Percentiles rank a stretch among this genome's conserved stretches.
Evolutionary conservation across 371 early-diverging fungal species (phyloP).

Genomic region (Apophysomyces elegans): DNA sequence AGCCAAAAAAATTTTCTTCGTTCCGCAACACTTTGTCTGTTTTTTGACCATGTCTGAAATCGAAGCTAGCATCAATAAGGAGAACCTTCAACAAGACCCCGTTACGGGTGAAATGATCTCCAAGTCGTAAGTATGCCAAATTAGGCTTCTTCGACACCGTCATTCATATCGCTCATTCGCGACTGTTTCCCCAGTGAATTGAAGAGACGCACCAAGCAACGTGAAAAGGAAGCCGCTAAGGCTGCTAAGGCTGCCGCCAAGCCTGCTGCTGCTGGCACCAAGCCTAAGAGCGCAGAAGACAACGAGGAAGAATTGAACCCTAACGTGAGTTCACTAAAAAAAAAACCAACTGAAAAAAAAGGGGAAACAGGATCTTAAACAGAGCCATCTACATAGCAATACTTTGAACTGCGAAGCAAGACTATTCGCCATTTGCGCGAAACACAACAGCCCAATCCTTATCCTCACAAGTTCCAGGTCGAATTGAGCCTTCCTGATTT

Average conservation of each 20-base stretch:
- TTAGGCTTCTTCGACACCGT: background rate
- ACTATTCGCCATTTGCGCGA: constrained; percentile 81
- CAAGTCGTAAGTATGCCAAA: constrained; percentile 72
- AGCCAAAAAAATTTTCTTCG: constrained; percentile 9
- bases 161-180: constrained; percentile 8
- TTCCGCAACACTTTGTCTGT: constrained; percentile 4
- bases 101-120: constrained; percentile 96
- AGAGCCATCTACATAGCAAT: constrained; percentile 63
- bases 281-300: constrained; percentile 66
- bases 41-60: constrained; percentile 22
- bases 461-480: constrained; percentile 98
- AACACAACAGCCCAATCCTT: constrained; percentile 82
- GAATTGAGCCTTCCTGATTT: constrained; percentile 83
- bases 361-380: background rate
- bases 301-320: constrained; percentile 87
- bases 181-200: constrained; percentile 70
- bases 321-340: constrained; percentile 61
- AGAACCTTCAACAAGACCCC: constrained; percentile 82
- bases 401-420: constrained; percentile 96
- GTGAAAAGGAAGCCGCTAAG: constrained; percentile 86
- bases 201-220: constrained; percentile 90
- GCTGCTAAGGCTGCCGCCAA: constrained; percentile 66
- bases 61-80: constrained; percentile 45
- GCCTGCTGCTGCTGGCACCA: constrained; percentile 65
- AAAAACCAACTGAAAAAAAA: constrained; percentile 1